These are phyloP conservation scores for Fusarium dlaminii DNA, from an alignment of 2,329 filamentous ascomycete genomes.

Conservation along the genomic window DNA sequence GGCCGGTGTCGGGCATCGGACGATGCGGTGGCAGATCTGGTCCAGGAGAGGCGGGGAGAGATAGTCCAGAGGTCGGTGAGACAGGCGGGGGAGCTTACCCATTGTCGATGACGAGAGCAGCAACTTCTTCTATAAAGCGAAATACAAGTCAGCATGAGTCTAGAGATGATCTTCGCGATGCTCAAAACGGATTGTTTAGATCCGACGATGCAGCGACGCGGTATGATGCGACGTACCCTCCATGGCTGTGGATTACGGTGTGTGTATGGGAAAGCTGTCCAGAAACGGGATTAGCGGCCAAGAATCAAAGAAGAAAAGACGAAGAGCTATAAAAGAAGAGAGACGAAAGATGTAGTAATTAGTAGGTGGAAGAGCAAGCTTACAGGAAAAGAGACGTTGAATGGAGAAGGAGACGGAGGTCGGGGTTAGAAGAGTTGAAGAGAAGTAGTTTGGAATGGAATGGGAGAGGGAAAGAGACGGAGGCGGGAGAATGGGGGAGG, in stretches of 20 bases:
- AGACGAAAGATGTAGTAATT: constrained; percentile 25
- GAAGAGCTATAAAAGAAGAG: constrained; percentile 34
- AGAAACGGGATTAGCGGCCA: constrained; percentile 46
- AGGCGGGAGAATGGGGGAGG: constrained; percentile 42
- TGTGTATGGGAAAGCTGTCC: constrained; percentile 46
- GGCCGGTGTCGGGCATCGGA: constrained; percentile 34
- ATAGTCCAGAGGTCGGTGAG: constrained; percentile 49
- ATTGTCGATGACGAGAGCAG: constrained; percentile 99
- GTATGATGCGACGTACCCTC: constrained; percentile 58
- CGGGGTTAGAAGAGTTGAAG: constrained; percentile 44
- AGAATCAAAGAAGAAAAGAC: constrained; percentile 33
- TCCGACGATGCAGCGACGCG: constrained; percentile 40
- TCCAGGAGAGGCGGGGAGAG: constrained; percentile 35
- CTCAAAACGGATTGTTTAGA: constrained; percentile 34
- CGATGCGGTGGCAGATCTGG: constrained; percentile 37
- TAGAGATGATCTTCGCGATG: constrained; percentile 31
- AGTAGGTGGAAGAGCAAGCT: constrained; percentile 31
- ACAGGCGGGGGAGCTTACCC: constrained; percentile 78
- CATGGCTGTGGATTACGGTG: constrained; percentile 62
- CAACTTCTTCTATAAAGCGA: constrained; percentile 89
- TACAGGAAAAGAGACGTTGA: constrained; percentile 44
- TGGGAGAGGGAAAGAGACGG: constrained; percentile 43
- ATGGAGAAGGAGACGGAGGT: constrained; percentile 46
- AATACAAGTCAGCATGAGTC: constrained; percentile 54
- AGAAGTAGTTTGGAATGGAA: constrained; percentile 44